phyloP scores from a whole-genome alignment of 2,329 filamentous ascomycete genomes.

The Penicillium fuscoglaucum region DNA sequence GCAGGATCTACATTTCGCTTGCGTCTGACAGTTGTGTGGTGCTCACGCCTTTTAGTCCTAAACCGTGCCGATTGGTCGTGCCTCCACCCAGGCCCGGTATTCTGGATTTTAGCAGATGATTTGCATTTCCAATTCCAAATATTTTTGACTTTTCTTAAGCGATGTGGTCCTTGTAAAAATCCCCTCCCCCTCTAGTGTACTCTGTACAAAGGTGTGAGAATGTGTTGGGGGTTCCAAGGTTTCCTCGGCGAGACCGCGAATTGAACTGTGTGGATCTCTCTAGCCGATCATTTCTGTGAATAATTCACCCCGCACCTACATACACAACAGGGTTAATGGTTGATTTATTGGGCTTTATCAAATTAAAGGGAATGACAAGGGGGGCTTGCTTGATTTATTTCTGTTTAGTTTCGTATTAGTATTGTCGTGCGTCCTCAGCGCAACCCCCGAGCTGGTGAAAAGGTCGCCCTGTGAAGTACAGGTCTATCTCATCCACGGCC shows the following conservation, averaged over 20 bases:
- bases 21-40: constrained; percentile 7
- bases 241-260: not conserved
- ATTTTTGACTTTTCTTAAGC: constrained; percentile 1
- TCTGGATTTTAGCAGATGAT: not conserved
- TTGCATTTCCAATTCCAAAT: constrained; percentile 7
- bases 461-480: not conserved
- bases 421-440: not conserved
- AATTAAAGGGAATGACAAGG: not conserved
- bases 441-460: not conserved
- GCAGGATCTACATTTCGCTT: constrained; percentile 11
- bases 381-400: not conserved
- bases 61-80: constrained; percentile 1
- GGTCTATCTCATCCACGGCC: not conserved
- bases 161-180: not conserved
- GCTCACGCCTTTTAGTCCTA: not conserved
- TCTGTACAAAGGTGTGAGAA: not conserved
- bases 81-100: not conserved
- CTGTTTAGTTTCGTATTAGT: not conserved
- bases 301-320: constrained; percentile 6
- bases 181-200: not conserved
- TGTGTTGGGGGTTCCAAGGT: not conserved
- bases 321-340: not conserved
- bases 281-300: constrained; percentile 9
- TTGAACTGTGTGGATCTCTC: constrained; percentile 1
- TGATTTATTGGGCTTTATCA: not conserved